phyloP scores from a whole-genome alignment of 345 rosid species.

The Turritis glabra region DNA sequence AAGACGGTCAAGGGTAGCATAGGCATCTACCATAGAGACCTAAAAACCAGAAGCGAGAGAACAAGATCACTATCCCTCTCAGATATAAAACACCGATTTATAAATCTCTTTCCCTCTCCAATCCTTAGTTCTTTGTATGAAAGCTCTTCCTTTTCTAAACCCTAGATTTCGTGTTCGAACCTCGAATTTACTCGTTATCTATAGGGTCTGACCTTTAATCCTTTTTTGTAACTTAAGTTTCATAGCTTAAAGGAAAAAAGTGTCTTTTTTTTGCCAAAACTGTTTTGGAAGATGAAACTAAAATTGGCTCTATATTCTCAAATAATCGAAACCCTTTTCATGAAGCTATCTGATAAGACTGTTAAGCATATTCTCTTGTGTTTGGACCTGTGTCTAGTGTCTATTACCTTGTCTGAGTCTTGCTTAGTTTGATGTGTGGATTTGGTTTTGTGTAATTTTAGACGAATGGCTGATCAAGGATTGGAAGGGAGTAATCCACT shows the following conservation, averaged over 20 bases:
- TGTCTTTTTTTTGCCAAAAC: no score
- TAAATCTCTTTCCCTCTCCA: no score
- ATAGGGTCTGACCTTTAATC: constrained; percentile 14
- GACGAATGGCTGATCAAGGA: constrained; percentile 77
- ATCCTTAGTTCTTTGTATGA: no score
- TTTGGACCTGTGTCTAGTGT: neutral
- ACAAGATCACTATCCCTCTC: no score
- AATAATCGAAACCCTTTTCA: neutral
- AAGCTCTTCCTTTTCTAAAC: neutral
- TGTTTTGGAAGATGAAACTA: neutral
- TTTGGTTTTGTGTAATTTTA: constrained; percentile 1
- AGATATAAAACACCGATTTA: no score
- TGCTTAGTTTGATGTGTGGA: constrained; percentile 6
- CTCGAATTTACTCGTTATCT: neutral
- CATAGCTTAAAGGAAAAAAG: neutral
- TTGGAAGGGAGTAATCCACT: constrained; percentile 94
- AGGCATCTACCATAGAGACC: no score
- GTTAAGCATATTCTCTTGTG: neutral
- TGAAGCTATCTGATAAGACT: no score
- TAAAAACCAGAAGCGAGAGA: no score
- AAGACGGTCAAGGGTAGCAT: no score
- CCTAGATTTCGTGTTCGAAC: constrained; percentile 14
- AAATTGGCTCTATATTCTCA: neutral
- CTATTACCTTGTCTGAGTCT: neutral
- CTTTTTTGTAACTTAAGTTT: neutral